Evolutionary conservation across 305 asterid species (phyloP).

Genomic region (Plantago coronopus): DNA sequence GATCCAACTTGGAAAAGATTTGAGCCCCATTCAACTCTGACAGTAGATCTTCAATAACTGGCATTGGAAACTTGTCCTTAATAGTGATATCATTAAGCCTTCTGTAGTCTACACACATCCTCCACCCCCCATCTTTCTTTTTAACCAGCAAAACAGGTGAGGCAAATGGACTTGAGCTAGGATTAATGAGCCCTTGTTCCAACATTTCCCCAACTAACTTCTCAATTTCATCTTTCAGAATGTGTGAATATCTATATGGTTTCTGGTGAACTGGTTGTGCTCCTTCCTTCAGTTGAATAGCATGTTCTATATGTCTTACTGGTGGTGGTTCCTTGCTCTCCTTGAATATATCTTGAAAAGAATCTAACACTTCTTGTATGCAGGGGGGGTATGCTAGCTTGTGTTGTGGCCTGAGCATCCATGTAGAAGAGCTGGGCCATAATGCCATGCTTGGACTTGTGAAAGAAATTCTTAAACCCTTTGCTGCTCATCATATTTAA

Average conservation of each 20-base stretch:
- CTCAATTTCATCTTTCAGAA: neutral
- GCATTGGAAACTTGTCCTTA: too few relatives aligned
- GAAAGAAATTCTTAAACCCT: neutral
- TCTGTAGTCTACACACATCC: too few relatives aligned
- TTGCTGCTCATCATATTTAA: neutral
- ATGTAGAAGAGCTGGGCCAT: too few relatives aligned
- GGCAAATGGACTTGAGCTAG: neutral
- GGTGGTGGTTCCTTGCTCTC: neutral
- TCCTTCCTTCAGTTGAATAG: neutral
- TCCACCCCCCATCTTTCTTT: neutral
- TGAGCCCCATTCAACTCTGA: too few relatives aligned
- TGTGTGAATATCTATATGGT: neutral
- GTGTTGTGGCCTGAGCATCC: too few relatives aligned
- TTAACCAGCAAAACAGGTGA: too few relatives aligned
- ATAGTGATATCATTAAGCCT: too few relatives aligned
- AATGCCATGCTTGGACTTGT: neutral
- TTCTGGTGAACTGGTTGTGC: neutral
- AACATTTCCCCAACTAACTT: neutral
- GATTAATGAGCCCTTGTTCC: neutral
- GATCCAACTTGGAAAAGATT: too few relatives aligned
- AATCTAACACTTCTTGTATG: too few relatives aligned
- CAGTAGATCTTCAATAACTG: too few relatives aligned
- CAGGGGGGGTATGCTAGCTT: too few relatives aligned
- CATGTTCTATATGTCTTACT: neutral
- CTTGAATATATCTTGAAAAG: neutral